Evolutionary conservation across 1,284 basidiomycete genomes (phyloP).

Genomic region (Anthracocystis panici-leucophaei): DNA sequence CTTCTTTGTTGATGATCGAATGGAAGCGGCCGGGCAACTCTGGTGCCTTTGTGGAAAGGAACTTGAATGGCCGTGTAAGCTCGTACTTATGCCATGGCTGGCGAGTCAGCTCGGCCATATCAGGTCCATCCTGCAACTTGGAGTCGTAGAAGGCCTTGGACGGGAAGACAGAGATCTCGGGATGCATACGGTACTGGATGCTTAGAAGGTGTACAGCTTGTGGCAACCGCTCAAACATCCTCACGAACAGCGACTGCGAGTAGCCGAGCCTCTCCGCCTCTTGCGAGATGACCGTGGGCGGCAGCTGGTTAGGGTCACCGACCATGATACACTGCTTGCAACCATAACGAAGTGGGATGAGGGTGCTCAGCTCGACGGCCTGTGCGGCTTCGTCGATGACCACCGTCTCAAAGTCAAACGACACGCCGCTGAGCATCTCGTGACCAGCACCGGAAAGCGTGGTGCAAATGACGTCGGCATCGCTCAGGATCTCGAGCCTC

Average conservation of each 20-base stretch:
- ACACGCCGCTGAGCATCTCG: slow-evolving; percentile 79
- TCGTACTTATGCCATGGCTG: slow-evolving; percentile 86
- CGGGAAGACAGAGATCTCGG: slow-evolving; percentile 89
- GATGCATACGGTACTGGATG: slow-evolving; percentile 99
- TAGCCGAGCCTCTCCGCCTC: slow-evolving; percentile 85
- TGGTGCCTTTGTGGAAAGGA: slow-evolving; percentile 76
- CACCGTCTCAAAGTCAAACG: slow-evolving; percentile 91
- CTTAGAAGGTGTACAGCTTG: slow-evolving; percentile 89
- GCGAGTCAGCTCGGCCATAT: slow-evolving; percentile 84
- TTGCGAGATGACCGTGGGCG: slow-evolving; percentile 93
- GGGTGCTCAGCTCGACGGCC: slow-evolving; percentile 92
- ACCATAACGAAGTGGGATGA: slow-evolving; percentile 93
- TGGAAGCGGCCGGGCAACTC: slow-evolving; percentile 75
- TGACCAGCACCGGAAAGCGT: slow-evolving; percentile 90
- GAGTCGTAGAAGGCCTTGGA: slow-evolving; percentile 89
- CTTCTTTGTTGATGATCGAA: slow-evolving; percentile 83
- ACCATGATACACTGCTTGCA: slow-evolving; percentile 91
- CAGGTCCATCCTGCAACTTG: slow-evolving; percentile 85
- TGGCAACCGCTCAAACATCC: slow-evolving; percentile 83
- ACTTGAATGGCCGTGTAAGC: slow-evolving; percentile 88
- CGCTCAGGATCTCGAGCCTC: slow-evolving; percentile 66
- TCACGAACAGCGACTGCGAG: slow-evolving; percentile 91
- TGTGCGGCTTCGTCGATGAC: slow-evolving; percentile 99
- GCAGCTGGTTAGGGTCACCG: slow-evolving; percentile 96
- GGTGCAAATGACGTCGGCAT: slow-evolving; percentile 90